These are phyloP conservation scores for Somion occarium DNA, from an alignment of 1,284 basidiomycete genomes.

Conservation along the genomic window DNA sequence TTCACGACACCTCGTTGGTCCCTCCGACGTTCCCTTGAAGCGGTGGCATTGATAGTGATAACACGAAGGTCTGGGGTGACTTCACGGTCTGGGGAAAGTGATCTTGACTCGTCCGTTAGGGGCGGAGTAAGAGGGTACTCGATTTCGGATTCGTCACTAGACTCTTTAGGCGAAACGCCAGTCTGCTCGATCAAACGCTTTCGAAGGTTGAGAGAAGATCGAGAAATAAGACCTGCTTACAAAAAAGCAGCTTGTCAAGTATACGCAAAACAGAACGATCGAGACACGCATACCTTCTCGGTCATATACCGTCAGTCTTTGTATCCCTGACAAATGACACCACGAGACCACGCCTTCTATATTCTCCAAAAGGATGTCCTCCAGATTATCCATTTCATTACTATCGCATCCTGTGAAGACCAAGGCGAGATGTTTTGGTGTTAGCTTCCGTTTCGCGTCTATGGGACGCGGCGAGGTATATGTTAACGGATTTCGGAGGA, in stretches of 20 bases:
- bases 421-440: conserved; percentile 62
- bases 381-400: conserved; percentile 32
- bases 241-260: not conserved
- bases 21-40: conserved; percentile 15
- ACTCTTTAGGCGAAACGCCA: conserved; percentile 34
- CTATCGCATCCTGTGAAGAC: conserved; percentile 38
- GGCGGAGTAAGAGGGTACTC: conserved; percentile 72
- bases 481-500: conserved; percentile 34
- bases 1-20: conserved; percentile 14
- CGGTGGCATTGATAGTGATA: conserved; percentile 33
- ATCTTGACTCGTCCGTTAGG: conserved; percentile 60
- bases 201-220: conserved; percentile 36
- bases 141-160: conserved; percentile 42
- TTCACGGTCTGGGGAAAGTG: conserved; percentile 45
- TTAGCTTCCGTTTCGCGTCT: conserved; percentile 42
- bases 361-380: conserved; percentile 43
- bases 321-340: conserved; percentile 56
- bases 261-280: not conserved
- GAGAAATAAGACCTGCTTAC: conserved; percentile 42
- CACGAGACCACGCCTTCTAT: conserved; percentile 50
- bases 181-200: conserved; percentile 28
- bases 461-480: conserved; percentile 41
- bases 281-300: conserved; percentile 46
- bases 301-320: conserved; percentile 65
- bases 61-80: conserved; percentile 29